Conservation (phyloP, 1,139 yeast species). For the Scheffersomyces quercinus region DNA sequence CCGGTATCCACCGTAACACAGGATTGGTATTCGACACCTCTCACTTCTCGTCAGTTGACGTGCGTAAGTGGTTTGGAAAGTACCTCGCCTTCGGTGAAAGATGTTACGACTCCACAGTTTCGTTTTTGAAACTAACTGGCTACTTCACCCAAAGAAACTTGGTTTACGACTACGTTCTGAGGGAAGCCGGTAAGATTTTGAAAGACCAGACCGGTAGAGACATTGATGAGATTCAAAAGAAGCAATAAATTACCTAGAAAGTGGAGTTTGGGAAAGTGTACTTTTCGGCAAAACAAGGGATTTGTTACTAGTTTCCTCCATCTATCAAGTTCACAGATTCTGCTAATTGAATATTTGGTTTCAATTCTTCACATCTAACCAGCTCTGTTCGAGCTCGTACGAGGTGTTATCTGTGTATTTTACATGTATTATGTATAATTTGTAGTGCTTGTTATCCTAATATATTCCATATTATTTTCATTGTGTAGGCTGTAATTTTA, state of each 20-base stretch:
- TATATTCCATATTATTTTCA: no score
- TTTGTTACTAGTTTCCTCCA: no score
- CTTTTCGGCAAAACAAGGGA: no score
- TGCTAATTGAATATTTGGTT: no score
- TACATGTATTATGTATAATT: no score
- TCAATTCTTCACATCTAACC: no score
- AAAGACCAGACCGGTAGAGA: slow-evolving; percentile 39
- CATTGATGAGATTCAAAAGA: slow-evolving; percentile 21
- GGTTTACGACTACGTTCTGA: slow-evolving; percentile 36
- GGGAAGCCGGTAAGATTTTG: slow-evolving; percentile 31
- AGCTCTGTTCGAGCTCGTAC: no score
- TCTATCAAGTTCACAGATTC: no score
- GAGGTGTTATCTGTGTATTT: no score
- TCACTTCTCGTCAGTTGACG: slow-evolving; percentile 50
- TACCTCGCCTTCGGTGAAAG: slow-evolving; percentile 57
- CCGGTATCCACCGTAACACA: slow-evolving; percentile 65
- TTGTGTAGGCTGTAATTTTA: no score
- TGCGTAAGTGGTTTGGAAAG: slow-evolving; percentile 53
- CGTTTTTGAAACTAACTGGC: slow-evolving; percentile 39
- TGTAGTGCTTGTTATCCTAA: no score
- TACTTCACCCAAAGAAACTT: slow-evolving; percentile 46
- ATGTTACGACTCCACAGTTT: slow-evolving; percentile 47
- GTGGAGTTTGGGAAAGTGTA: neutral
- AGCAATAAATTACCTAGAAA: slow-evolving; percentile 2
- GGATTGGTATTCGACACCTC: slow-evolving; percentile 55